Base-by-base conservation (phyloP, 805 yeast genomes). In the Metschnikowia gelsemii region DNA sequence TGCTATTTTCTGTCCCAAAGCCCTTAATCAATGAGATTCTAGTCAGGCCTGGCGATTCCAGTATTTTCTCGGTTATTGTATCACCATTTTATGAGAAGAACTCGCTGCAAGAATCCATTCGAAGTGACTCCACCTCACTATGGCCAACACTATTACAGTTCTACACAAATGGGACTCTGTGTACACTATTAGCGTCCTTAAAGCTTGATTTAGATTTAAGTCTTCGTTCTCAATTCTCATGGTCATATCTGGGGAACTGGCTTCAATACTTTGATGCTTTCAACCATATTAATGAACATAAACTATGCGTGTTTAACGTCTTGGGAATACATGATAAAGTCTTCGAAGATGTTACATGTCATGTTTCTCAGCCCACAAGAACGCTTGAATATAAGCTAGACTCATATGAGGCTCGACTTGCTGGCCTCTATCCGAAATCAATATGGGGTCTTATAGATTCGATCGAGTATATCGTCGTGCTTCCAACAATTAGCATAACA, bases 211-310 rank as follows among this genome's bases (percentile, higher is more conserved):
- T 18, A 53, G 61, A 8, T 21, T 42, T 27, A 17, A 46, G 45
- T 25, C 11, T 21, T 4, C 35, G 28, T 3, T 50, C 59, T 1
- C 27, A 36, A 3, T 35, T 65, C 8, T 13, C 35, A 16, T 70
- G 74, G 74, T 59, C 68, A 1, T 30, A 45, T 1, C 52, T 61
- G 5, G 72, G 72, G 0, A 56, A 52, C 26, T 69, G 73, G 72
- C 44, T 68, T 3, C 43, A 53, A 24, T 47, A 53, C 27, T 61
- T 66, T 35, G 59, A 57, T 38, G 44, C 42, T 19, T 38, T 29
- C 5, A 57, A 56, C 29, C 39, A 38, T 20, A 47, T 67, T 11
- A 56, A 47, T 41, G 69, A 69, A 5, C 64, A 57, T 48, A 49
- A 52, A 17, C 39, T 68, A 24, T 50, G 47, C 32, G 54, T 64